Conservation (phyloP, 108 stramenopile genomes). For the Mediolabrus comicus region DNA sequence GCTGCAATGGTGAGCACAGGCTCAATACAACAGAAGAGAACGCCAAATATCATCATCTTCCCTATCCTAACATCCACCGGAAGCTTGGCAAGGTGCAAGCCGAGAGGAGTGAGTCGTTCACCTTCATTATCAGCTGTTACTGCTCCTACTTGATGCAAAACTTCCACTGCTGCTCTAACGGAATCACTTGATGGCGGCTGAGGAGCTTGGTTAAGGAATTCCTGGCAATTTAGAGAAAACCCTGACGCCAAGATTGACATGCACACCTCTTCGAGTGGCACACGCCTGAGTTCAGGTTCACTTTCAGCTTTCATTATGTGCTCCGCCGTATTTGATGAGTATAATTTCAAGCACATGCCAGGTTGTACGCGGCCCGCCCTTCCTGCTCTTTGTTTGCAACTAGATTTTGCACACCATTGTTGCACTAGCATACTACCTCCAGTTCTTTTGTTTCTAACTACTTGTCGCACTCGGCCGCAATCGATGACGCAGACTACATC, state of each 20-base stretch:
- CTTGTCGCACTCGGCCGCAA: conserved; percentile 74
- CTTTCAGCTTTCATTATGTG: conserved; percentile 57
- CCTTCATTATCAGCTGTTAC: conserved; percentile 20
- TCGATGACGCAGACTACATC: conserved; percentile 89
- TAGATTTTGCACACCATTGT: conserved; percentile 88
- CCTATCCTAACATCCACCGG: conserved; percentile 89
- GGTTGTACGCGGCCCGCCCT: conserved; percentile 92
- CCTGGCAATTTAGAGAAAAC: conserved; percentile 43
- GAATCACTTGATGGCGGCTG: conserved; percentile 85
- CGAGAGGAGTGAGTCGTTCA: conserved; percentile 85
- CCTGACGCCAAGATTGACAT: conserved; percentile 69
- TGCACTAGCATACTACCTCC: conserved; percentile 70
- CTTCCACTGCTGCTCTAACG: conserved; percentile 61
- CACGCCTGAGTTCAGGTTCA: conserved; percentile 90
- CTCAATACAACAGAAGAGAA: conserved; percentile 75
- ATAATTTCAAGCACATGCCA: conserved; percentile 89
- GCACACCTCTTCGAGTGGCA: conserved; percentile 56
- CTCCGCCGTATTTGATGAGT: conserved; percentile 65
- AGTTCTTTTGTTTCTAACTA: conserved; percentile 65
- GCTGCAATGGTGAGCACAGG: conserved; percentile 82
- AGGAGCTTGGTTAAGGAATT: conserved; percentile 88
- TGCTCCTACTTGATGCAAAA: conserved; percentile 80
- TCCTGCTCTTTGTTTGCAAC: conserved; percentile 89
- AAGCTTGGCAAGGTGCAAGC: conserved; percentile 84
- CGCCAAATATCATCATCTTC: conserved; percentile 84